Evolutionary conservation across 1,284 basidiomycete genomes (phyloP), one percentile per base, ranked within the genome.

Genomic region (Acaromyces ingoldii): DNA sequence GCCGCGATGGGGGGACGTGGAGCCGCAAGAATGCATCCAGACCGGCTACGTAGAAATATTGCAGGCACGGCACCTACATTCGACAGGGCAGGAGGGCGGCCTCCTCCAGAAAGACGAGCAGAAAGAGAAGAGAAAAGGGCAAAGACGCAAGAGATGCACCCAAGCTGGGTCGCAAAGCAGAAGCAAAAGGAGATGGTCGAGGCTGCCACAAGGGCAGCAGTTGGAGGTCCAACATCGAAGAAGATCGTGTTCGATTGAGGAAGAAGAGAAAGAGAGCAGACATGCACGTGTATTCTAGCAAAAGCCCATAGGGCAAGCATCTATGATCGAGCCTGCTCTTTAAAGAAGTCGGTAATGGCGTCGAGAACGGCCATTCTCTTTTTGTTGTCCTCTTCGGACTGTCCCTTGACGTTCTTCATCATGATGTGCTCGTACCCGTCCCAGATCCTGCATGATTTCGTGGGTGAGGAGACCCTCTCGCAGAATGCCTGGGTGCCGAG

Each of bases 391-490:
- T 51, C 47, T 13, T 63, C 46, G 2, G 51, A 57, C 61, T 66
- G 63, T 21, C 64, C 71, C 17, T 61, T 47, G 5, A 79, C 76
- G 56, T 75, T 60, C 30, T 68, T 74, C 60, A 76, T 66, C 76
- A 76, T 76, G 10, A 63, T 65, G 64, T 81, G 80, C 62, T 81
- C 80, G 49, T 80, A 80, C 0, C 79, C 80, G 6, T 76, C 74
- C 66, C 79, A 81, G 21, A 81, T 75, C 59, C 77, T 67, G 42
- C 79, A 60, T 55, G 72, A 67, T 63, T 80, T 80, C 39, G 67
- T 56, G 37, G 70, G 59, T 3, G 71, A 66, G 4, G 56, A 65
- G n/a, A 79, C 62, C 21, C 76, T 64, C 5, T 76, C 69, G 51
- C 77, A 79, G 51, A 80, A 76, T 19, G 63, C 58, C 29, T 76